A percentile compares a stretch with the other conserved stretches of the same genome.
Conservation (phyloP, 331 rosid genomes). For the Phaseolus coccineus region DNA sequence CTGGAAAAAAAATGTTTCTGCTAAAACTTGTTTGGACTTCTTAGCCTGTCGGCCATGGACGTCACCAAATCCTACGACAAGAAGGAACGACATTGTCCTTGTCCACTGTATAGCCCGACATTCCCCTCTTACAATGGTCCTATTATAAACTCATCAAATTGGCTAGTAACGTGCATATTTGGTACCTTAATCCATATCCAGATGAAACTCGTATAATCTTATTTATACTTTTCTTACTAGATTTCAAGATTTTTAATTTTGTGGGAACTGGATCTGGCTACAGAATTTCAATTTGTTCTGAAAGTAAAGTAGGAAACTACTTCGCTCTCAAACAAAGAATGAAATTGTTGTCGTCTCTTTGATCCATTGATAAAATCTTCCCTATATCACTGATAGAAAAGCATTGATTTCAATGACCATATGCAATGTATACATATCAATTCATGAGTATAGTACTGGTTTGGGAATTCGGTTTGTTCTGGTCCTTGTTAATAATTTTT, state of each 20-base stretch:
- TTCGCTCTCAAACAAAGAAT: background rate
- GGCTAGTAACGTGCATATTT: constrained; percentile 2
- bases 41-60: constrained; percentile 69
- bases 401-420: constrained; percentile 2
- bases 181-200: background rate
- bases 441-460: background rate
- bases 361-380: constrained; percentile 20
- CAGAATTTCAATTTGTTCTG: background rate
- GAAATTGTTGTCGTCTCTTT: constrained; percentile 2
- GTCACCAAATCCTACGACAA: constrained; percentile 63
- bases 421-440: constrained; percentile 1
- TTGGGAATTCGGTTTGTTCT: constrained; percentile 4
- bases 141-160: constrained; percentile 2
- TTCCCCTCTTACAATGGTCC: constrained; percentile 27
- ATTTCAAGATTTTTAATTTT: constrained; percentile 10
- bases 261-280: constrained; percentile 25
- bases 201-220: constrained; percentile 19
- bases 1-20: constrained; percentile 37
- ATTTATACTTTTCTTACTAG: background rate
- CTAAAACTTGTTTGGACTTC: constrained; percentile 57
- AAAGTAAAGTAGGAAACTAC: constrained; percentile 13
- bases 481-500: background rate
- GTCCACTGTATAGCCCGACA: constrained; percentile 41
- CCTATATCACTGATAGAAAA: constrained; percentile 10
- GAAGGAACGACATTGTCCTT: constrained; percentile 54